Evolutionary conservation across 2,329 filamentous ascomycete genomes (phyloP), one percentile per base, ranked within the genome.

Genomic region (Lasiodiplodia sp.): DNA sequence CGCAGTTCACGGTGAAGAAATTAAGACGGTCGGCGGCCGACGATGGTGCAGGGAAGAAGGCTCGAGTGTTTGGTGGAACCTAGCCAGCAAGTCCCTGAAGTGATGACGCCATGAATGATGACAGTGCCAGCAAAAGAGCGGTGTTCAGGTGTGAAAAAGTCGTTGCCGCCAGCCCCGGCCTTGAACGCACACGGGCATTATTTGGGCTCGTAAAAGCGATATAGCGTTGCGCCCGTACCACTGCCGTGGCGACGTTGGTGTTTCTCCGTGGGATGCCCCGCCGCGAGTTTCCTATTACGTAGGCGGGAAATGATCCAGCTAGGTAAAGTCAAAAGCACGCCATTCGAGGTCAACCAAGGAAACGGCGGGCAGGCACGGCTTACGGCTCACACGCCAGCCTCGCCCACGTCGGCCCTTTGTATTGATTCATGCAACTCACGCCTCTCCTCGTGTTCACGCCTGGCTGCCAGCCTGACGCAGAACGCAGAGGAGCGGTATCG

Each of bases 271-370:
- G 21, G n/a, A 21, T 57, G 21, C 16, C 55, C 31, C 28, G 60
- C 60, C 28, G 18, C 25, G 25, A 53, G 28, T 53, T 64, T 23
- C 60, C 60, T 34, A n/a, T 64, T 64, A 25, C 25, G 60, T 28
- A 52, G 31, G 11, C 60, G 60, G 44, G 31, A 37, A 37, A 23
- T 38, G 44, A 7, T 52, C 60, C 25, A 64, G 60, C 60, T 64
- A 64, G 60, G 60, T 52, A 64, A 64, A 64, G 60, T 47, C 47
- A 64, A 64, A 64, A 64, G 60, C 60, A 64, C 60, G 60, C 47
- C 60, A 64, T 64, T 16, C 47, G 12, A 44, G 7, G 53, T 7
- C n/a, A 5, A 47, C 60, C 60, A 49, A 25, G 60, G 44, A 52
- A 64, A 64, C 28, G 23, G 57, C 57, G 38, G 57, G 38, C 57